phyloP scores from a whole-genome alignment of 176 grass and related monocot species.

The Tuctoria greenei region DNA sequence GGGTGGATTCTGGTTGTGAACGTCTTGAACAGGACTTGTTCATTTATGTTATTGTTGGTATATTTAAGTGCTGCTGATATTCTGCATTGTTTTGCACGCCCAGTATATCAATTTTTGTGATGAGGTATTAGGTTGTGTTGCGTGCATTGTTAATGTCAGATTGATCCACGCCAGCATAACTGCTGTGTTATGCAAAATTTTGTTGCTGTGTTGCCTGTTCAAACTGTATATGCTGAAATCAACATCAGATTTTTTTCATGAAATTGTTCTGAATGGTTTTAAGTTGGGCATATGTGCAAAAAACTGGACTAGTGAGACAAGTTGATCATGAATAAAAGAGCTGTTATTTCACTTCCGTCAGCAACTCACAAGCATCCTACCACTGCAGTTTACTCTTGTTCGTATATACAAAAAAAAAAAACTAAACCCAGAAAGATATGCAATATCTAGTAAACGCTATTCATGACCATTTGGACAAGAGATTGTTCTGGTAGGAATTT shows the following conservation, averaged over 20 bases:
- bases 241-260: background rate
- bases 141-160: background rate
- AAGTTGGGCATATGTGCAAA: background rate
- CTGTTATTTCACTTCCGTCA: background rate
- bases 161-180: background rate
- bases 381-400: background rate
- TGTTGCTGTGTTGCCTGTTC: background rate
- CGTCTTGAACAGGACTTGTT: slow-evolving; percentile 44
- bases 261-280: background rate
- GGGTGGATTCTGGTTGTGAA: slow-evolving; percentile 28
- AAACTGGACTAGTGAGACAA: background rate
- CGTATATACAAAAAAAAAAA: slow-evolving; percentile 20
- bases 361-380: slow-evolving; percentile 10
- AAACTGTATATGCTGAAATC: background rate
- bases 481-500: background rate
- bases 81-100: background rate
- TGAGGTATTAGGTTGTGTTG: background rate
- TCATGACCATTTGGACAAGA: background rate
- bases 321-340: background rate
- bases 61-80: slow-evolving; percentile 23
- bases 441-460: background rate
- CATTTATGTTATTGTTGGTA: slow-evolving; percentile 31
- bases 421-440: background rate
- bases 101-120: background rate
- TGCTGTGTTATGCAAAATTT: background rate